Percentiles rank a stretch among this genome's conserved stretches.
Evolutionary conservation across 768 basidiomycete species (phyloP).

Genomic region (Artomyces pyxidatus): DNA sequence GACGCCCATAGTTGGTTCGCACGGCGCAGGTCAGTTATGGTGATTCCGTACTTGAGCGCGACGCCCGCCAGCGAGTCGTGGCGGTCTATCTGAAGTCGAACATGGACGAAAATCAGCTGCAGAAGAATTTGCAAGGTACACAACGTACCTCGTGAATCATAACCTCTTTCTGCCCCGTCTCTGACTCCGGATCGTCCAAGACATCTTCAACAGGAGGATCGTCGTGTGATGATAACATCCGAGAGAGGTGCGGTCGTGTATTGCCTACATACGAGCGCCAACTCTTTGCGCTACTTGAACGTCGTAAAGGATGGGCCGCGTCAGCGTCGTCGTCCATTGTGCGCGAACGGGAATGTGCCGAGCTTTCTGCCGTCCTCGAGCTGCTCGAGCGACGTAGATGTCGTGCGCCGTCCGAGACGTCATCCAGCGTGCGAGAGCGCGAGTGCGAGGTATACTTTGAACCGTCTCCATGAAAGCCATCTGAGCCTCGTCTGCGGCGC

Average conservation of each 20-base stretch:
- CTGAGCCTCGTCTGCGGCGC: constrained; percentile 25
- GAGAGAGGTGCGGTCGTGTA: constrained; percentile 11
- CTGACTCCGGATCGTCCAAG: not conserved
- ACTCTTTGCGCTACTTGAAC: constrained; percentile 8
- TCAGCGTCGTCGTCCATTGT: constrained; percentile 17
- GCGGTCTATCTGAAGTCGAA: constrained; percentile 40
- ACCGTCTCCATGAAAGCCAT: too few species aligned
- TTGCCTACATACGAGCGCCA: constrained; percentile 7
- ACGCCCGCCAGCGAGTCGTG: constrained; percentile 82
- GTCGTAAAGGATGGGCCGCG: constrained; percentile 9
- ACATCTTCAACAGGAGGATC: not conserved
- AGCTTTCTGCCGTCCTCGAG: not conserved
- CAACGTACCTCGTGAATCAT: constrained; percentile 49
- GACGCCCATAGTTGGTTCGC: constrained; percentile 93
- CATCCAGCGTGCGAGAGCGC: constrained; percentile 7
- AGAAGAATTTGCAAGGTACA: not conserved
- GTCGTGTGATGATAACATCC: constrained; percentile 8
- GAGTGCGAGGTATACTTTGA: too few species aligned
- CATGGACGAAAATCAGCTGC: constrained; percentile 1
- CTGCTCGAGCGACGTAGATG: constrained; percentile 10
- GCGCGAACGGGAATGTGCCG: constrained; percentile 17
- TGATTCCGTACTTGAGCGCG: constrained; percentile 82
- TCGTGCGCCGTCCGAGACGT: constrained; percentile 19
- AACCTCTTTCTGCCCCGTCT: constrained; percentile 40
- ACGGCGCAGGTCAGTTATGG: constrained; percentile 72